A percentile compares a stretch with the other conserved stretches of the same genome.
These are phyloP conservation scores for Capsella bursapastoris DNA, from an alignment of 345 rosid species.

Conservation along the genomic window DNA sequence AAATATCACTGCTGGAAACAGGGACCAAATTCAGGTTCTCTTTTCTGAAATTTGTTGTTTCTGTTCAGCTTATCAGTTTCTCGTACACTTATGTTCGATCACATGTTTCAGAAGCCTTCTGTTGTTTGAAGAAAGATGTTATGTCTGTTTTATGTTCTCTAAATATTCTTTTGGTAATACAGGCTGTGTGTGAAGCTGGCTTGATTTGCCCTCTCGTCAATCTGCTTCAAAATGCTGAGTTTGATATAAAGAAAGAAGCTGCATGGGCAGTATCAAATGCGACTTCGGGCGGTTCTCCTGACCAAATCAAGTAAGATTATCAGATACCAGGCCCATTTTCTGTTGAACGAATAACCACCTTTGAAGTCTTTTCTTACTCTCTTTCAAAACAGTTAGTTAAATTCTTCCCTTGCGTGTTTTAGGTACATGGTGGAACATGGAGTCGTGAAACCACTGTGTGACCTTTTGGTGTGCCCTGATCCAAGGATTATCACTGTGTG, in stretches of 20 bases:
- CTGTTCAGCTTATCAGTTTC: neutral
- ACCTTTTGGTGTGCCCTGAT: conserved; percentile 80
- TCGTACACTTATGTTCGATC: neutral
- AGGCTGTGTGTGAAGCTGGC: conserved; percentile 77
- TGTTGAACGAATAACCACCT: neutral
- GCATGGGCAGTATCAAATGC: conserved; percentile 91
- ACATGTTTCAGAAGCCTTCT: conserved; percentile 19
- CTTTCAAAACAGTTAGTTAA: neutral
- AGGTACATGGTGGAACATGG: conserved; percentile 74
- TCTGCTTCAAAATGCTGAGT: conserved; percentile 76
- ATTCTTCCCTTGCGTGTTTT: conserved; percentile 12
- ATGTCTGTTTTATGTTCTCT: neutral
- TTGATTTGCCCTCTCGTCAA: conserved; percentile 66
- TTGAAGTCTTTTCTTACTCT: neutral
- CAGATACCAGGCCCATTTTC: neutral
- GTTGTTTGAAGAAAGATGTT: neutral
- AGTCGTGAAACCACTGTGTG: conserved; percentile 82
- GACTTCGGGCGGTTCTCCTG: conserved; percentile 75
- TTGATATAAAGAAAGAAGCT: conserved; percentile 91
- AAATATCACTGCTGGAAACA: conserved; percentile 97
- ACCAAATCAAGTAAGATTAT: conserved; percentile 67
- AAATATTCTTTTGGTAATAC: conserved; percentile 17
- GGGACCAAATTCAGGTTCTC: conserved; percentile 86
- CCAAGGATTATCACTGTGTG: conserved; percentile 83
- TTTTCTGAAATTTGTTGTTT: neutral